These are phyloP conservation scores for Stereocaulon alpinum DNA, from an alignment of 495 filamentous ascomycete genomes.

Conservation along the genomic window DNA sequence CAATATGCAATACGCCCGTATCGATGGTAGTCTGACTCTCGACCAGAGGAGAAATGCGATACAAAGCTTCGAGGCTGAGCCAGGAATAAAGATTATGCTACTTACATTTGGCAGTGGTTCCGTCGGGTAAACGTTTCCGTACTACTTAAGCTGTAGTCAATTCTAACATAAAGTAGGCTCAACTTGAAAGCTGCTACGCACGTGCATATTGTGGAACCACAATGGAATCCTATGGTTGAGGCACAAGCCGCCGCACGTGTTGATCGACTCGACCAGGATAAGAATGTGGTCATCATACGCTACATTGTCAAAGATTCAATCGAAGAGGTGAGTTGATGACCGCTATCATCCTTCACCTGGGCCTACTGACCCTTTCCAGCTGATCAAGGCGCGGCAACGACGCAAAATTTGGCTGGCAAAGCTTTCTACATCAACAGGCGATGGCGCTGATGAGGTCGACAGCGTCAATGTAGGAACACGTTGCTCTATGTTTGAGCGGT, in stretches of 20 bases:
- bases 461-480: background rate
- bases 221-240: slow-evolving; percentile 29
- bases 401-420: slow-evolving; percentile 14
- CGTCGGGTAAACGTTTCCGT: slow-evolving; percentile 14
- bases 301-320: slow-evolving; percentile 39
- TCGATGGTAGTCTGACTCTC: slow-evolving; percentile 12
- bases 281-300: slow-evolving; percentile 32
- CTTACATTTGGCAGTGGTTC: slow-evolving; percentile 23
- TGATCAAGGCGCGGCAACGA: slow-evolving; percentile 10
- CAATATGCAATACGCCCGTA: slow-evolving; percentile 2
- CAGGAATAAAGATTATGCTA: slow-evolving; percentile 16
- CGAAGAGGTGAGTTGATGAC: slow-evolving; percentile 33
- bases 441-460: background rate
- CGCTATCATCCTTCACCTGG: background rate
- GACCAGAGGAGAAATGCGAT: slow-evolving; percentile 4
- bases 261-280: slow-evolving; percentile 22
- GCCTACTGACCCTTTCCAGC: background rate
- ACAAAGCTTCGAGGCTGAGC: slow-evolving; percentile 16
- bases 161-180: slow-evolving; percentile 9
- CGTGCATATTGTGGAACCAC: slow-evolving; percentile 26
- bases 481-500: background rate
- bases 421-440: slow-evolving; percentile 4
- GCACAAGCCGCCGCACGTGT: slow-evolving; percentile 25
- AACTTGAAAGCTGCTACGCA: slow-evolving; percentile 25
- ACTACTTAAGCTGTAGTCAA: background rate